Evolutionary conservation across 2,329 filamentous ascomycete genomes (phyloP).

Genomic region (Mycogone perniciosa): DNA sequence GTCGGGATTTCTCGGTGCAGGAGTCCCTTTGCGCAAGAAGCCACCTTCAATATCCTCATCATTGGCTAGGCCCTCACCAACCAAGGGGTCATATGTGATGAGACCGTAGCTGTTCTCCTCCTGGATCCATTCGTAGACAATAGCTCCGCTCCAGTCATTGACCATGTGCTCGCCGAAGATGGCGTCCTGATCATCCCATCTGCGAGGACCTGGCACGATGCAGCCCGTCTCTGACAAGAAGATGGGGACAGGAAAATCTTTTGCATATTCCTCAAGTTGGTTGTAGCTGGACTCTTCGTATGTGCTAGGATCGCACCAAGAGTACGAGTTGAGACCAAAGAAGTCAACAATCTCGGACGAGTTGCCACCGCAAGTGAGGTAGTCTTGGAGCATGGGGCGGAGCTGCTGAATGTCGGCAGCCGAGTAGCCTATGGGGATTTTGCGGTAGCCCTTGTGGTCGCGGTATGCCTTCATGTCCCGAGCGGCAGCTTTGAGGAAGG

Average conservation of each 20-base stretch:
- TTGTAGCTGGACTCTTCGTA: conserved; percentile 64
- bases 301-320: conserved; percentile 60
- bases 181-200: conserved; percentile 65
- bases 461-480: conserved; percentile 80
- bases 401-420: conserved; percentile 74
- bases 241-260: conserved; percentile 72
- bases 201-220: conserved; percentile 56
- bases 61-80: conserved; percentile 42
- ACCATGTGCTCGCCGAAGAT: conserved; percentile 73
- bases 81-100: conserved; percentile 64
- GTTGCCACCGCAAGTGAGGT: conserved; percentile 72
- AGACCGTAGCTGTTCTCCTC: conserved; percentile 80
- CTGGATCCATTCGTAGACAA: conserved; percentile 87
- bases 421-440: conserved; percentile 81
- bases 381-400: conserved; percentile 57
- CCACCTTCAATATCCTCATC: conserved; percentile 57
- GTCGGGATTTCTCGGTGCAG: conserved; percentile 67
- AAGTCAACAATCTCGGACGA: conserved; percentile 68
- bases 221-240: conserved; percentile 89
- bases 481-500: conserved; percentile 75
- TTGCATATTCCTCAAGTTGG: conserved; percentile 59
- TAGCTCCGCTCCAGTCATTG: conserved; percentile 64
- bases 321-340: conserved; percentile 80
- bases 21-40: conserved; percentile 64
- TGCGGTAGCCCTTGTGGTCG: conserved; percentile 66